Evolutionary conservation across 2,329 filamentous ascomycete genomes (phyloP).

Genomic region (Nothopassalora personata): DNA sequence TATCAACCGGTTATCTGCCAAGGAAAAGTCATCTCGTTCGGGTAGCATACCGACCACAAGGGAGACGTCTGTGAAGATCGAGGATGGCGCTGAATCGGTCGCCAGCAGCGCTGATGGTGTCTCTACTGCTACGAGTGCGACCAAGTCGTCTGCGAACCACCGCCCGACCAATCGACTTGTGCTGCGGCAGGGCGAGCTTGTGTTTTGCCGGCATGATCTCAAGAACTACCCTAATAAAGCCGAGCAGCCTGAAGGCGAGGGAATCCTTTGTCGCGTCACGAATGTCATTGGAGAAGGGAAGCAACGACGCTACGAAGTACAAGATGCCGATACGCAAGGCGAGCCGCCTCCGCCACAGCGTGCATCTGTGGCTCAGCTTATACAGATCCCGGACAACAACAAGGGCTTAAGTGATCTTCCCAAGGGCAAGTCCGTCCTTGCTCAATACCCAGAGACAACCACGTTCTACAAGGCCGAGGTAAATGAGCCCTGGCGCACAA

Average conservation of each 20-base stretch:
- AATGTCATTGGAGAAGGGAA: constrained; percentile 50
- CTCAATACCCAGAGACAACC: constrained; percentile 49
- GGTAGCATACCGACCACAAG: constrained; percentile 43
- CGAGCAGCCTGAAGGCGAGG: constrained; percentile 42
- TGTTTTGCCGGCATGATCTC: constrained; percentile 46
- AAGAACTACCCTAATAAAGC: constrained; percentile 27
- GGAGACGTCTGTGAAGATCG: constrained; percentile 48
- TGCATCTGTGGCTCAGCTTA: constrained; percentile 45
- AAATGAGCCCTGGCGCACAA: constrained; percentile 38
- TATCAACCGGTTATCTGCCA: constrained; percentile 26
- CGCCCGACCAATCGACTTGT: constrained; percentile 29
- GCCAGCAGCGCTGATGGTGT: constrained; percentile 40
- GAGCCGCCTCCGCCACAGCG: constrained; percentile 31
- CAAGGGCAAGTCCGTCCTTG: constrained; percentile 42
- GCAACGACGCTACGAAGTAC: constrained; percentile 50
- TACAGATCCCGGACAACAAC: constrained; percentile 40
- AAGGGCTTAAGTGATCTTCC: constrained; percentile 38
- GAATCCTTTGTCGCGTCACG: constrained; percentile 48
- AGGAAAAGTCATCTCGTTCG: constrained; percentile 35
- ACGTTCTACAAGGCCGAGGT: constrained; percentile 51
- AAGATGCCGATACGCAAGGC: constrained; percentile 41
- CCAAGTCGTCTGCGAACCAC: constrained; percentile 27
- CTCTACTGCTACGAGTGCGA: constrained; percentile 18
- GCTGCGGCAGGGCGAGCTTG: constrained; percentile 41
- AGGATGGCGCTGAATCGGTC: constrained; percentile 43